Conservation (phyloP, 768 basidiomycete species). For the Russula griseocarnosa region DNA sequence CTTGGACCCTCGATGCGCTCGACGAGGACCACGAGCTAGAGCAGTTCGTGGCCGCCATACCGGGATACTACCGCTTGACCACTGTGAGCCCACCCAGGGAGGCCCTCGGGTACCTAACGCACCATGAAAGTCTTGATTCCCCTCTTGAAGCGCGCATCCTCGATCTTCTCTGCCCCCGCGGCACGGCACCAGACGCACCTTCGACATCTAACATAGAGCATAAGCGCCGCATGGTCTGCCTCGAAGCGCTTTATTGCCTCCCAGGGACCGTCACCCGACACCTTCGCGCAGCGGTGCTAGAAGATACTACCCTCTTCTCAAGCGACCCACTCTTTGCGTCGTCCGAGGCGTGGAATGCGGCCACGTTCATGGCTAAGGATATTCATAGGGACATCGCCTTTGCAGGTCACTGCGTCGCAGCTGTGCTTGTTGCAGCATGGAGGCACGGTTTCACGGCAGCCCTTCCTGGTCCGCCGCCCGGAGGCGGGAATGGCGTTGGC, state of each 20-base stretch:
- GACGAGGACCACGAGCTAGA: conserved; percentile 24
- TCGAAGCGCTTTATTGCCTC: conserved; percentile 19
- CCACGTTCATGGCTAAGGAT: conserved; percentile 1
- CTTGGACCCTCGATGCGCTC: conserved; percentile 13
- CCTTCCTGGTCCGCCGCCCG: neutral
- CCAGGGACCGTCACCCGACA: conserved; percentile 6
- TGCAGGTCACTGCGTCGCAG: conserved; percentile 15
- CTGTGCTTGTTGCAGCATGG: conserved; percentile 11
- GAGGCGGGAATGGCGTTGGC: neutral
- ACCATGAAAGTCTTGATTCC: conserved; percentile 17
- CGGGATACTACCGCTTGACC: conserved; percentile 19
- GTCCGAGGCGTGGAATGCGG: conserved; percentile 13
- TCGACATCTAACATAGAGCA: neutral
- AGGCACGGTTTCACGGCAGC: neutral
- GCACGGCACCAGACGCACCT: neutral
- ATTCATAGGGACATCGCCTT: conserved; percentile 12
- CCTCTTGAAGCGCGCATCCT: conserved; percentile 21
- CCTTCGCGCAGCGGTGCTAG: neutral
- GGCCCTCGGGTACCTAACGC: conserved; percentile 7
- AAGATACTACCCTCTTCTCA: neutral
- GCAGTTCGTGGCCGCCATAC: conserved; percentile 15
- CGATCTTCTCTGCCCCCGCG: conserved; percentile 17
- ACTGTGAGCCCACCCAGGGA: neutral
- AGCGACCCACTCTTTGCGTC: conserved; percentile 21
- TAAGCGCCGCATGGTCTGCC: conserved; percentile 10